Percentiles rank a stretch among this genome's conserved stretches.
Conservation (phyloP, 805 yeast species). For the Barnettozyma botsteinii region DNA sequence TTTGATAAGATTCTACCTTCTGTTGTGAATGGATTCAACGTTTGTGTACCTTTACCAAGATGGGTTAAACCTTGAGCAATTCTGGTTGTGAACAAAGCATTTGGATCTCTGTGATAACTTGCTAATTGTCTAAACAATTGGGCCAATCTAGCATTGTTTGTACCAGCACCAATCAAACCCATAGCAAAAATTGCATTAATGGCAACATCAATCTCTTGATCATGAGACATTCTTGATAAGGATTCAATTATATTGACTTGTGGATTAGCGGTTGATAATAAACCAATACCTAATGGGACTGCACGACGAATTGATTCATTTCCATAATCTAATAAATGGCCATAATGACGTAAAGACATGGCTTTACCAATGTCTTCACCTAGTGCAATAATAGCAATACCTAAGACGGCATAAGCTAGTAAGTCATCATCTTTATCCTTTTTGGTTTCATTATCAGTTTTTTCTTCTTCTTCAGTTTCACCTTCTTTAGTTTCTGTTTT, state of each 20-base stretch:
- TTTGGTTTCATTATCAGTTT: slow-evolving; percentile 13
- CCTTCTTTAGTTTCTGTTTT: slow-evolving; percentile 28
- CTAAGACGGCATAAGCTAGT: slow-evolving; percentile 83
- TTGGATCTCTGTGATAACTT: slow-evolving; percentile 86
- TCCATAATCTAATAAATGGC: slow-evolving; percentile 97
- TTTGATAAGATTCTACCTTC: slow-evolving; percentile 85
- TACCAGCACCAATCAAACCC: slow-evolving; percentile 99
- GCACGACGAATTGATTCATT: slow-evolving; percentile 85
- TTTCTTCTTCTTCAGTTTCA: slow-evolving; percentile 31
- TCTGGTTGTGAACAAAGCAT: slow-evolving; percentile 86
- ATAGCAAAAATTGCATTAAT: slow-evolving; percentile 90
- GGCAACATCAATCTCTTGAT: slow-evolving; percentile 89
- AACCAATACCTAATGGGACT: slow-evolving; percentile 97
- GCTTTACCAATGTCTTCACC: slow-evolving; percentile 98
- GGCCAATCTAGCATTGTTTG: slow-evolving; percentile 96
- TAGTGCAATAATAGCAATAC: slow-evolving; percentile 90
- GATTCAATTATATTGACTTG: slow-evolving; percentile 97
- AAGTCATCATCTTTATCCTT: slow-evolving; percentile 32
- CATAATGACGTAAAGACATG: slow-evolving; percentile 94
- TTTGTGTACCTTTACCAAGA: slow-evolving; percentile 92
- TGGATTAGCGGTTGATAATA: slow-evolving; percentile 88
- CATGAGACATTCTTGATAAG: slow-evolving; percentile 92
- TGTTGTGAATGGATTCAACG: slow-evolving; percentile 81
- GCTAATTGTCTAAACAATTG: slow-evolving; percentile 94
- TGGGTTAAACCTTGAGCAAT: slow-evolving; percentile 93